Evolutionary conservation across 371 early-diverging fungal genomes (phyloP).

Genomic region (Mucor mucedo): DNA sequence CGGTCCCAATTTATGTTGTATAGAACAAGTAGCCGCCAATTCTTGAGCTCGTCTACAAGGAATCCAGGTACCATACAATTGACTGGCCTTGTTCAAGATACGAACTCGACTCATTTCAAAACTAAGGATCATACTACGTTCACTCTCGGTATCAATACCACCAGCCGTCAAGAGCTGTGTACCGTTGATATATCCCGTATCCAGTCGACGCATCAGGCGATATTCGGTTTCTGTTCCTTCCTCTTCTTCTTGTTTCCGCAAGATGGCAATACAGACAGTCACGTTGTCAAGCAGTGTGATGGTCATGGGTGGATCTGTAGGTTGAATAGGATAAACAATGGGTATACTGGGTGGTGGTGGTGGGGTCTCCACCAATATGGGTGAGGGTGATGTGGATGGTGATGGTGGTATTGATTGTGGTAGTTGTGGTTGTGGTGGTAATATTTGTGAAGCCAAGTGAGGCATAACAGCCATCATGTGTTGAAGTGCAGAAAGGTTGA

Average conservation of each 20-base stretch:
- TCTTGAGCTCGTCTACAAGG: slow-evolving; percentile 86
- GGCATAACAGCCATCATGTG: slow-evolving; percentile 46
- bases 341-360: neutral
- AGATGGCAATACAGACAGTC: slow-evolving; percentile 72
- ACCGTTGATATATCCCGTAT: slow-evolving; percentile 85
- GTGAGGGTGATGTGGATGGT: neutral
- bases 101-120: slow-evolving; percentile 85
- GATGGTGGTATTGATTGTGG: slow-evolving; percentile 17
- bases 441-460: slow-evolving; percentile 27
- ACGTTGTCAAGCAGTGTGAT: slow-evolving; percentile 76
- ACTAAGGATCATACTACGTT: slow-evolving; percentile 85
- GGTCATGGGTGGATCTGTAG: slow-evolving; percentile 59
- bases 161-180: slow-evolving; percentile 83
- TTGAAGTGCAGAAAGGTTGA: slow-evolving; percentile 48
- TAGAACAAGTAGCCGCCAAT: slow-evolving; percentile 81
- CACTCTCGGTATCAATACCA: slow-evolving; percentile 84
- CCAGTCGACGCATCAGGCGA: slow-evolving; percentile 77
- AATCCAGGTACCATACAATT: slow-evolving; percentile 89
- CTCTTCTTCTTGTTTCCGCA: slow-evolving; percentile 50
- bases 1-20: slow-evolving; percentile 75
- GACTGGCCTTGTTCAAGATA: slow-evolving; percentile 71
- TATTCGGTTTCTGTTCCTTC: slow-evolving; percentile 37
- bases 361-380: too few species aligned
- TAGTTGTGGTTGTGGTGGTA: slow-evolving; percentile 42
- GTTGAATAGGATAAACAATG: slow-evolving; percentile 24